Percentiles rank a stretch among this genome's conserved stretches.
Conservation (phyloP, 176 grass and related monocot species). For the Carex pumila region DNA sequence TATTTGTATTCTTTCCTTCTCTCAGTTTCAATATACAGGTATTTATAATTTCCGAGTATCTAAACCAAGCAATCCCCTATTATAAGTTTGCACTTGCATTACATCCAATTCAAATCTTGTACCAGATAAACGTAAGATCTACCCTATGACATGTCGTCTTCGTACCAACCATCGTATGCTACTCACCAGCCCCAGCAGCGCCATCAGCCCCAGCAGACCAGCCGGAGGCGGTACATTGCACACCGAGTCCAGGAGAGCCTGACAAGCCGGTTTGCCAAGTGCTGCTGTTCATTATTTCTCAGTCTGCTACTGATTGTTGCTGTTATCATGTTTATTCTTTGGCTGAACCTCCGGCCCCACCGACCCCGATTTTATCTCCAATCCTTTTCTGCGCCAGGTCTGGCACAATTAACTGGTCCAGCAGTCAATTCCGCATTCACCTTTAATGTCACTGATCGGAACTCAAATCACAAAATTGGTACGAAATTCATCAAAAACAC, state of each 20-base stretch:
- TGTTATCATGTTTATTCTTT: constrained; percentile 67
- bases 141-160: background rate
- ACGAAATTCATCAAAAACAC: background rate
- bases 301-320: constrained; percentile 39
- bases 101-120: background rate
- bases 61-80: background rate
- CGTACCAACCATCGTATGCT: background rate
- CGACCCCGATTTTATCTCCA: constrained; percentile 42
- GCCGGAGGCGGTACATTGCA: background rate
- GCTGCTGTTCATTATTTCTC: constrained; percentile 53
- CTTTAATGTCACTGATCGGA: constrained; percentile 57
- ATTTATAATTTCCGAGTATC: background rate
- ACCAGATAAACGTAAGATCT: background rate
- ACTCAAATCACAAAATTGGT: constrained; percentile 75
- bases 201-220: background rate
- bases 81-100: background rate
- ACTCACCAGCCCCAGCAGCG: background rate
- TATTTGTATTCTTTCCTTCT: constrained; percentile 19
- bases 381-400: constrained; percentile 37
- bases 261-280: constrained; percentile 32
- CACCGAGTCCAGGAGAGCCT: constrained; percentile 21
- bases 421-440: constrained; percentile 33
- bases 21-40: background rate
- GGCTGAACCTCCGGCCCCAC: constrained; percentile 91
- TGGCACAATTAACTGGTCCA: constrained; percentile 30